These are phyloP conservation scores for Hypoxylon intermedium DNA, from an alignment of 495 filamentous ascomycete genomes.

Conservation along the genomic window DNA sequence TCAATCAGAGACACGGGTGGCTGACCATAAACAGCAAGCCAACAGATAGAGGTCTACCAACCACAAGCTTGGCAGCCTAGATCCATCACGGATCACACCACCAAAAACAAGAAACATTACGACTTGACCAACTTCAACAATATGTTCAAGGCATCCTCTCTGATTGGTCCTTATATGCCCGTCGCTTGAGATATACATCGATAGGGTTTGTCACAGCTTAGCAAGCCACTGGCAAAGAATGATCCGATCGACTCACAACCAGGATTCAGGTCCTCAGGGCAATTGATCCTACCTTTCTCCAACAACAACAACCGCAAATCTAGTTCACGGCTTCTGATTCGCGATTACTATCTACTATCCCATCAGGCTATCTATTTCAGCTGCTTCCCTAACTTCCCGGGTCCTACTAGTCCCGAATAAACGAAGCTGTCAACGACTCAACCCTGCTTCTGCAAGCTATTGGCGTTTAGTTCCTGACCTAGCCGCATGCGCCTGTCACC, in stretches of 20 bases:
- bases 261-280: conserved; percentile 1
- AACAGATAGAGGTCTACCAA: no score
- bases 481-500: conserved; percentile 8
- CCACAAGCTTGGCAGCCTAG: no score
- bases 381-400: no score
- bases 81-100: background rate
- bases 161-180: background rate
- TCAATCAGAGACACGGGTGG: conserved; percentile 17
- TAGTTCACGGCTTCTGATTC: conserved; percentile 5
- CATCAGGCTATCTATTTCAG: conserved; percentile 14
- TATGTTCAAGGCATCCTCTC: background rate
- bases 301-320: background rate
- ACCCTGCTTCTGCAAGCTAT: conserved; percentile 20
- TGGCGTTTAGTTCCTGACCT: conserved; percentile 25
- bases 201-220: conserved; percentile 16
- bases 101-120: background rate
- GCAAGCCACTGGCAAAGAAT: conserved; percentile 6
- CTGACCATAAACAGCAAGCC: no score
- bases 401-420: conserved; percentile 13
- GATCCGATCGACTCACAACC: conserved; percentile 5
- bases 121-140: no score
- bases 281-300: conserved; percentile 1
- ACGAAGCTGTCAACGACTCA: conserved; percentile 7
- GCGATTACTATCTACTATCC: conserved; percentile 5
- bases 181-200: no score